Evolutionary conservation across 176 grass and related monocot species (phyloP).

Genomic region (Rhynchospora breviuscula): DNA sequence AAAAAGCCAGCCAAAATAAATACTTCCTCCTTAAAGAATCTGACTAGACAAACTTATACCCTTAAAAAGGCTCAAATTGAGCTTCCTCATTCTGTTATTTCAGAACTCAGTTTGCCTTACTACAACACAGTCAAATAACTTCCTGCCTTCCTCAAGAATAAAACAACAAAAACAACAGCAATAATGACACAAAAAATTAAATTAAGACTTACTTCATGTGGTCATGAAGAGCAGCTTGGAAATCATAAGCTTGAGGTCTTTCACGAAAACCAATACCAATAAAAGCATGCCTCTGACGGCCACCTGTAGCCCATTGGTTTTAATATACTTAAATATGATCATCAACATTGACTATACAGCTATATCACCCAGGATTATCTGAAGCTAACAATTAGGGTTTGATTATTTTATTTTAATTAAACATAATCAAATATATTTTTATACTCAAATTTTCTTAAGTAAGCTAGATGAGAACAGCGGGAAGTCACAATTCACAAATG

Average conservation of each 20-base stretch:
- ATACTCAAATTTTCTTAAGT: not conserved
- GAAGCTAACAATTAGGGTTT: too few species aligned
- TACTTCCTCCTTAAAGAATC: not conserved
- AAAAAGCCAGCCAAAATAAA: not conserved
- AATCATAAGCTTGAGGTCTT: slow-evolving; percentile 97
- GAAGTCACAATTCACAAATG: not conserved
- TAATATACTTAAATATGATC: not conserved
- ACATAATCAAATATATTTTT: not conserved
- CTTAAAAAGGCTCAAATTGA: not conserved
- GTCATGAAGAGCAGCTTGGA: slow-evolving; percentile 98
- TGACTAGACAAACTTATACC: not conserved
- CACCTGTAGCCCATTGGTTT: slow-evolving; percentile 44
- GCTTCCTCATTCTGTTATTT: not conserved
- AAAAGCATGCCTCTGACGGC: slow-evolving; percentile 82
- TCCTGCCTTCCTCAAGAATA: not conserved
- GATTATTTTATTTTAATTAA: not conserved
- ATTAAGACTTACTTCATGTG: slow-evolving; percentile 91
- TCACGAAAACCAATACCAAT: slow-evolving; percentile 97
- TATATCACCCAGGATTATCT: too few species aligned
- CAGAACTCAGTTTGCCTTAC: not conserved
- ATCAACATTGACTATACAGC: too few species aligned
- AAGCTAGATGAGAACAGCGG: not conserved
- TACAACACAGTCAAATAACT: not conserved
- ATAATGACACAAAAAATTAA: not conserved
- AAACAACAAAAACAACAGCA: slow-evolving; percentile 1